Evolutionary conservation across 2,329 filamentous ascomycete genomes (phyloP).

Genomic region (Dothistroma pini): DNA sequence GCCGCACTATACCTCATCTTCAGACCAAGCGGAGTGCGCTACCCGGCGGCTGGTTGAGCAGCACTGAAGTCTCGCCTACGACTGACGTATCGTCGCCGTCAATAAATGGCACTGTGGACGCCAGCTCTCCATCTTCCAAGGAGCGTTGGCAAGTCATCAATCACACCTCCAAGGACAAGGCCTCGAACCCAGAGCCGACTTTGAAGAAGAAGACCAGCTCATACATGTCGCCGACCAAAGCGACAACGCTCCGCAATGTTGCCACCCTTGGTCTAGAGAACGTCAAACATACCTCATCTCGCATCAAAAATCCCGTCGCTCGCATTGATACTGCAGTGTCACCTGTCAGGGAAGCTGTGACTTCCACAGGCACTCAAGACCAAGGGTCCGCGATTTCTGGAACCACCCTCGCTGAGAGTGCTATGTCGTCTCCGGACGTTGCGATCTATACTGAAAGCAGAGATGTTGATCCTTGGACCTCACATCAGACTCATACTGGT

Average conservation of each 20-base stretch:
- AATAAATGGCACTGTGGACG: neutral
- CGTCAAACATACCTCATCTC: constrained; percentile 10
- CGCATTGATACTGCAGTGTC: constrained; percentile 9
- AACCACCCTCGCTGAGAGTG: neutral
- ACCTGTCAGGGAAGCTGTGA: neutral
- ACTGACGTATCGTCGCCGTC: neutral
- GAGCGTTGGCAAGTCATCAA: neutral
- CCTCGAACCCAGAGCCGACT: neutral
- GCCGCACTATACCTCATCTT: constrained; percentile 20
- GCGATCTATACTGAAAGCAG: neutral
- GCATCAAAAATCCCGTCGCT: constrained; percentile 12
- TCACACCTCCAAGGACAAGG: neutral
- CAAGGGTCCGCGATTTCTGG: neutral
- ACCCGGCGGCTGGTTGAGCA: constrained; percentile 28
- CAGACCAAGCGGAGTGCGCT: constrained; percentile 27
- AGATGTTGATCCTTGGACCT: neutral
- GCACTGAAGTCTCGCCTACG: neutral
- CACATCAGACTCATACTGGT: neutral
- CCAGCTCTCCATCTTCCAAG: neutral
- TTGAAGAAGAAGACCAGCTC: constrained; percentile 30
- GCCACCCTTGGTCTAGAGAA: constrained; percentile 24
- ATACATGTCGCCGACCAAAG: constrained; percentile 34
- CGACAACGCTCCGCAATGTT: constrained; percentile 27
- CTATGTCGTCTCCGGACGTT: neutral
- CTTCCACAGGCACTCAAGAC: neutral